Evolutionary conservation across 106 monocot genomes (phyloP).

Genomic region (Dendrobium catenatum): DNA sequence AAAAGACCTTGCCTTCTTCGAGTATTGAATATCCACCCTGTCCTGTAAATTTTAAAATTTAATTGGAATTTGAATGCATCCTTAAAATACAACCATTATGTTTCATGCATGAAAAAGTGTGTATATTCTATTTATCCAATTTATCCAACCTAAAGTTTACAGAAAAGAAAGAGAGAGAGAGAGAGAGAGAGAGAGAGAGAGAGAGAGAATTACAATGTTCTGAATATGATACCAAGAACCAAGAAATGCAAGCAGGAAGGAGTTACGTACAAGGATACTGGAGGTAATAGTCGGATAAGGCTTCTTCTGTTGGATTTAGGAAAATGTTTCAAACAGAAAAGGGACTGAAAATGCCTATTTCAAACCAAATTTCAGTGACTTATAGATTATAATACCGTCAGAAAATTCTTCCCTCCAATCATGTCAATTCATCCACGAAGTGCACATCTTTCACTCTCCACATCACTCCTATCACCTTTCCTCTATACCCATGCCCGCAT

Average conservation of each 20-base stretch:
- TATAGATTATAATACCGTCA: background rate
- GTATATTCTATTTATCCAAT: background rate
- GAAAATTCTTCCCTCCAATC: background rate
- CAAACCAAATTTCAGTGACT: background rate
- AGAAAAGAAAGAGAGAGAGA: no score
- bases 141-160: background rate
- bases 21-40: conserved; percentile 1
- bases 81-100: background rate
- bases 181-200: no score
- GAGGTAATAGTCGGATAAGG: background rate
- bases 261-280: background rate
- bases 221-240: background rate
- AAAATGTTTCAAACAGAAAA: background rate
- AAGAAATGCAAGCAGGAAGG: background rate
- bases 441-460: background rate
- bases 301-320: background rate
- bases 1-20: conserved; percentile 8
- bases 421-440: background rate
- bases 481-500: background rate
- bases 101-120: background rate
- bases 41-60: conserved; percentile 7
- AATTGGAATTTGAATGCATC: background rate
- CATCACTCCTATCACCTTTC: background rate
- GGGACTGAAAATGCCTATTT: background rate
- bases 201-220: background rate